A percentile compares a stretch with the other conserved stretches of the same genome.
phyloP scores from a whole-genome alignment of 1,284 basidiomycete genomes.

The Heliocybe sulcata region DNA sequence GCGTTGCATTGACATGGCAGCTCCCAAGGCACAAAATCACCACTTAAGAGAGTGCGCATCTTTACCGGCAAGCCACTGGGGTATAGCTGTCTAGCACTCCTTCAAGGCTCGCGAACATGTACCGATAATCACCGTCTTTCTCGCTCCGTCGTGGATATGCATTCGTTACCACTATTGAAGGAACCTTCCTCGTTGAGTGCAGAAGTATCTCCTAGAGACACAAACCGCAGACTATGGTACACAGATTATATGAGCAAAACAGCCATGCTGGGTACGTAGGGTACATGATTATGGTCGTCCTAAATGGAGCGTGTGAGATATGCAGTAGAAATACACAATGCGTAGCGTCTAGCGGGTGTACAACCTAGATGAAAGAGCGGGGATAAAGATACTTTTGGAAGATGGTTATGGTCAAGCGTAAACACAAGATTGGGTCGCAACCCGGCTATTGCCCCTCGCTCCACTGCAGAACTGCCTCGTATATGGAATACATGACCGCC shows the following conservation, averaged over 20 bases:
- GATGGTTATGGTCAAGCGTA: neutral
- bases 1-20: too few species aligned
- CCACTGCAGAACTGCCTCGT: slow-evolving; percentile 71
- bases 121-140: too few species aligned
- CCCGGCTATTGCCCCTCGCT: slow-evolving; percentile 7
- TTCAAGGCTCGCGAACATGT: too few species aligned
- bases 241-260: neutral
- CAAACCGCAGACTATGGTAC: neutral
- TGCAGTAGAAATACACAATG: neutral
- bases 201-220: too few species aligned
- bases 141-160: too few species aligned
- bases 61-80: too few species aligned
- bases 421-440: too few species aligned
- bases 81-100: too few species aligned
- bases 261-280: neutral
- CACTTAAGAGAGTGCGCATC: too few species aligned
- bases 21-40: too few species aligned
- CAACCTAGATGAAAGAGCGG: neutral
- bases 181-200: too few species aligned
- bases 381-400: neutral
- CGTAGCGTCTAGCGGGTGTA: neutral
- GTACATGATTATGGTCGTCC: neutral
- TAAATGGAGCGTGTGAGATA: neutral
- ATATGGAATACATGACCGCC: slow-evolving; percentile 91
- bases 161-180: too few species aligned